Evolutionary conservation across 176 grass and related monocot species (phyloP).

Genomic region (Avena insularis): DNA sequence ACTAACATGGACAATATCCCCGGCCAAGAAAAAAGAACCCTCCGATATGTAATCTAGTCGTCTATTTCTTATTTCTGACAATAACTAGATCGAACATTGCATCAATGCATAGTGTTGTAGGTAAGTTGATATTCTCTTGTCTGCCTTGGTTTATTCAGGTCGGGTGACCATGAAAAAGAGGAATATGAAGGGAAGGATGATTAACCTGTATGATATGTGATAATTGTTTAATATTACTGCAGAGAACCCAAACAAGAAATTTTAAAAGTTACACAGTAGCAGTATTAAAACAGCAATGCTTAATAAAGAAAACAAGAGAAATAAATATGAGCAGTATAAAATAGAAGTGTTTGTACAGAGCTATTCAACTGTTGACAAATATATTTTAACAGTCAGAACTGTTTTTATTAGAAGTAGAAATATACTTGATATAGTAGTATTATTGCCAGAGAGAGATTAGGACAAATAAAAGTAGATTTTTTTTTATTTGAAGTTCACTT

Average conservation of each 20-base stretch:
- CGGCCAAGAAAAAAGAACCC: conserved; percentile 19
- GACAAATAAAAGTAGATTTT: no score
- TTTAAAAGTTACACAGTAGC: conserved; percentile 3
- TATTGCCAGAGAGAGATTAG: no score
- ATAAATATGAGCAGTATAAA: conserved; percentile 11
- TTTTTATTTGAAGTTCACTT: no score
- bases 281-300: background rate
- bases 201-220: conserved; percentile 63
- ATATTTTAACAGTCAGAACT: no score
- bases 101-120: background rate
- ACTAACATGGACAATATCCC: conserved; percentile 23
- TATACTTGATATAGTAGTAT: no score
- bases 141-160: background rate
- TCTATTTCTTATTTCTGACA: conserved; percentile 67
- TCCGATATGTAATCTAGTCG: conserved; percentile 83
- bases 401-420: no score
- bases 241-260: conserved; percentile 33
- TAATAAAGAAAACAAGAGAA: background rate
- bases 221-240: conserved; percentile 92
- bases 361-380: no score
- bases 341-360: conserved; percentile 55
- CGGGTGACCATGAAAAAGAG: background rate
- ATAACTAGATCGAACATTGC: conserved; percentile 32
- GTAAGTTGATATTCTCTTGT: conserved; percentile 32
- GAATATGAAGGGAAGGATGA: background rate